These are phyloP conservation scores for Mycena polygramma DNA, from an alignment of 768 basidiomycete species.

Conservation along the genomic window DNA sequence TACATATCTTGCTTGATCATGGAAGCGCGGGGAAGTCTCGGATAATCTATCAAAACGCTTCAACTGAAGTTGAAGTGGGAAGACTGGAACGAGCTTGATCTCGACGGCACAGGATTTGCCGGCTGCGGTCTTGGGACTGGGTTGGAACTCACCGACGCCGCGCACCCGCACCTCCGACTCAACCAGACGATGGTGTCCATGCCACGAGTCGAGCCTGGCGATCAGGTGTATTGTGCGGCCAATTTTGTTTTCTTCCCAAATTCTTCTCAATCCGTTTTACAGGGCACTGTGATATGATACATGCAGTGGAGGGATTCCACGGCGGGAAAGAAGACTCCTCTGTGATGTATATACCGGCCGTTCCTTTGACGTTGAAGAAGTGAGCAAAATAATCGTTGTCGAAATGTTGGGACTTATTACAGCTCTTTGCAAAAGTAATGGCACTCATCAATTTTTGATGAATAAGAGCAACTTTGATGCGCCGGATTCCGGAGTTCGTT, in stretches of 20 bases:
- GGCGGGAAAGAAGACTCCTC: constrained; percentile 63
- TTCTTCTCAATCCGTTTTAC: constrained; percentile 30
- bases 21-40: too few species aligned
- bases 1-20: too few species aligned
- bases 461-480: too few species aligned
- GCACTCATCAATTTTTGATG: too few species aligned
- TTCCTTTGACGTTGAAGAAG: constrained; percentile 64
- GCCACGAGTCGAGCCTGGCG: constrained; percentile 71
- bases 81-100: constrained; percentile 69
- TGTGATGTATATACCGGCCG: constrained; percentile 69
- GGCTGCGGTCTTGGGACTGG: constrained; percentile 66
- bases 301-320: constrained; percentile 67
- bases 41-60: too few species aligned
- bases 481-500: too few species aligned
- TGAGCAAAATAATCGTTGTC: constrained; percentile 38
- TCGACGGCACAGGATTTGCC: constrained; percentile 65
- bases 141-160: constrained; percentile 66
- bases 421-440: too few species aligned
- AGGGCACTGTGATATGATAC: constrained; percentile 71
- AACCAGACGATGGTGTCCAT: constrained; percentile 69
- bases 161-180: constrained; percentile 75
- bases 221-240: constrained; percentile 68
- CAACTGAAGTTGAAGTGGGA: constrained; percentile 15
- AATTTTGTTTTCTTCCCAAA: background rate
- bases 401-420: too few species aligned